A percentile compares a stretch with the other conserved stretches of the same genome.
Conservation (phyloP, 768 basidiomycete genomes). For the Lentinus brumalis region DNA sequence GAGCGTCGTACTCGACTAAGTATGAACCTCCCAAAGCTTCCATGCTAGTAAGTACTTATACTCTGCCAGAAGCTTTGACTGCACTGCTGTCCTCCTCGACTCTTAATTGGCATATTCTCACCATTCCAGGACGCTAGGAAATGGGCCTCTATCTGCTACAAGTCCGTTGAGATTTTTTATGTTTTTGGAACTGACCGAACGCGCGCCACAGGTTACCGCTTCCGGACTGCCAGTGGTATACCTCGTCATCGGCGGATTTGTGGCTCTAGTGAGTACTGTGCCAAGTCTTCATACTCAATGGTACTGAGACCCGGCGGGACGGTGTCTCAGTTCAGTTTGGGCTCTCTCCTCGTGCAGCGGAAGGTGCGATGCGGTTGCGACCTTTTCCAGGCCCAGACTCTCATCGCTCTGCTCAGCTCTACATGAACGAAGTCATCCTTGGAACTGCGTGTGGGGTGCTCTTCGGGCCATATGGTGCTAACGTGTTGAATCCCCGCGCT, state of each 20-base stretch:
- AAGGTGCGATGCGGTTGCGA: conserved; percentile 43
- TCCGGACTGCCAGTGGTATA: conserved; percentile 61
- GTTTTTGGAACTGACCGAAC: conserved; percentile 26
- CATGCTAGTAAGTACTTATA: too few relatives aligned
- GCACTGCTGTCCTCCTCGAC: too few relatives aligned
- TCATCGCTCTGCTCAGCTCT: conserved; percentile 48
- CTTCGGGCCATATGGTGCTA: conserved; percentile 72
- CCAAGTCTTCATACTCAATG: neutral
- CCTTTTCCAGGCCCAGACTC: neutral
- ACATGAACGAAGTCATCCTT: conserved; percentile 92
- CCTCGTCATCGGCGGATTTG: conserved; percentile 61
- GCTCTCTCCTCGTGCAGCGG: conserved; percentile 83
- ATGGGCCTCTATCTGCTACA: conserved; percentile 24
- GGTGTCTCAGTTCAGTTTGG: conserved; percentile 71
- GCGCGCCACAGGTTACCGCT: conserved; percentile 47
- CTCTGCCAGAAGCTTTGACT: too few relatives aligned
- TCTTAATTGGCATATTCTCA: too few relatives aligned
- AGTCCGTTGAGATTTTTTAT: conserved; percentile 27
- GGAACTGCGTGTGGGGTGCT: conserved; percentile 71
- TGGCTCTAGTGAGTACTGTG: conserved; percentile 41
- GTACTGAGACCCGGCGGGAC: too few relatives aligned
- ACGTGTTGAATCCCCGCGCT: conserved; percentile 72
- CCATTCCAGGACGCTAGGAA: neutral
- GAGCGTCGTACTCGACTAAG: too few relatives aligned
- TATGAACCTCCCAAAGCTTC: too few relatives aligned